Percentiles rank a stretch among this genome's conserved stretches.
phyloP scores from a whole-genome alignment of 2,329 filamentous ascomycete genomes.

The Curvularia eragrostidis region DNA sequence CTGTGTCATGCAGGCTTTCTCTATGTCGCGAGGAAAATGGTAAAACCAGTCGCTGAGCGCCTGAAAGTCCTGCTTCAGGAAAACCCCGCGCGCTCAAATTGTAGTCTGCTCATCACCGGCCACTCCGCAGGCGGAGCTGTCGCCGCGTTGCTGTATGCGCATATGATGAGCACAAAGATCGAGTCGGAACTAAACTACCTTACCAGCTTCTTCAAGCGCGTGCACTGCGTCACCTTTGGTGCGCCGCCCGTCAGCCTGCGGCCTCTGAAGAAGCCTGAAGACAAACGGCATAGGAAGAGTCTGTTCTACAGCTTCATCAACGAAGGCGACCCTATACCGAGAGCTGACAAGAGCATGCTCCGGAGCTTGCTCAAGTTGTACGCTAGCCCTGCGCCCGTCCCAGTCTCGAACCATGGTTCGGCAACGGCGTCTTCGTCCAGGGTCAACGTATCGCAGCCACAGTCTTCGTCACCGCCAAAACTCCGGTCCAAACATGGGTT shows the following conservation, averaged over 20 bases:
- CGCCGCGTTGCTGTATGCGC: slow-evolving; percentile 77
- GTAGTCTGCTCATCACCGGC: slow-evolving; percentile 81
- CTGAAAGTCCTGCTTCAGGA: slow-evolving; percentile 74
- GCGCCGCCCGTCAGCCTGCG: slow-evolving; percentile 77
- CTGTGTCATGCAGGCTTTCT: slow-evolving; percentile 83
- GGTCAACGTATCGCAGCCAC: slow-evolving; percentile 28
- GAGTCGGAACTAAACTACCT: slow-evolving; percentile 73
- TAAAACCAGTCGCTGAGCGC: slow-evolving; percentile 72
- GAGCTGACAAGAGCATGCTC: slow-evolving; percentile 79
- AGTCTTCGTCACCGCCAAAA: slow-evolving; percentile 20
- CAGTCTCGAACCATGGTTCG: slow-evolving; percentile 15
- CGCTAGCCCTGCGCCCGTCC: slow-evolving; percentile 62
- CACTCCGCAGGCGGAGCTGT: slow-evolving; percentile 88
- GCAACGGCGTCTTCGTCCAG: slow-evolving; percentile 35
- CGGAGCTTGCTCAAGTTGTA: slow-evolving; percentile 75
- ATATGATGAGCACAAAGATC: slow-evolving; percentile 73
- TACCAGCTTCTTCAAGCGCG: slow-evolving; percentile 73
- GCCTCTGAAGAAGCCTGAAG: slow-evolving; percentile 67
- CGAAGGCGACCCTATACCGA: slow-evolving; percentile 80
- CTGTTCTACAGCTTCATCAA: slow-evolving; percentile 83
- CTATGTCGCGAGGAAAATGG: slow-evolving; percentile 75
- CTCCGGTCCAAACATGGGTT: slow-evolving; percentile 19
- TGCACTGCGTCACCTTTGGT: slow-evolving; percentile 89
- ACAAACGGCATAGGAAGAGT: slow-evolving; percentile 62
- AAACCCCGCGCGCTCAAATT: slow-evolving; percentile 68